Base-by-base conservation (phyloP, 495 filamentous ascomycete species). In the Niebla homalea region DNA sequence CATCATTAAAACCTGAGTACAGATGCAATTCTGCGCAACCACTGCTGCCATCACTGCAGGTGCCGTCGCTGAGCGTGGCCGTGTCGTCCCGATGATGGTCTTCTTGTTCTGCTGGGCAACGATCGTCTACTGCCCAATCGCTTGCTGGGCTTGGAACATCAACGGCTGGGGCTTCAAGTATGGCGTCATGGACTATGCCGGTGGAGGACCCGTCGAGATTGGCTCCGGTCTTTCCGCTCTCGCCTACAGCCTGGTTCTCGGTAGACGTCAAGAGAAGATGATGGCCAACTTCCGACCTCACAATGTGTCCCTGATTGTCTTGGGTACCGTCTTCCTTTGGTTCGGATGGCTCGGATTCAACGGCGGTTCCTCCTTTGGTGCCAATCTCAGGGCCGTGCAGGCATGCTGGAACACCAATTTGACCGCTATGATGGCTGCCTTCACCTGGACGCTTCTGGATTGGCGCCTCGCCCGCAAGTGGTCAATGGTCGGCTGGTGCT, bases 331-430 rank as follows among this genome's bases (percentile, higher is more conserved):
- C 49, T 78, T 98, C 62, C 84, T 98, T 43, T 97, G 90, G 90
- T 95, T 97, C 63, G 92, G 92, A 60, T 97, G 93, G 92, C 73
- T 98, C 53, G 93, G 89, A 37, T 98, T 98, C 78, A 97, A 98
- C 73, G 92, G 92, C 58, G 92, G 92, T 42, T 96, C 90, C 7
- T 68, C 92, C n/a, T 94, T 96, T 59, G 92, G 93, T 60, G 85
- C 93, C 50, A 98, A 97, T 70, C 73, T 98, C 42, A 85, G 93
- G 52, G 93, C 93, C 20, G 78, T 83, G 46, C 92, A 96, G 83
- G 89, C 92, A 32, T 96, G 87, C 78, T 95, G 89, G 87, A 96
- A 96, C 74, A 83, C 84, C 38, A 95, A 93, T 70, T 60, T 97
- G 58, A 89, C 88, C 20, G 92, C 88, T 53, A 85, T 84, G 60